Percentiles rank a stretch among this genome's conserved stretches.
phyloP scores from a whole-genome alignment of 768 basidiomycete species.

The Tephrocybe sp. region DNA sequence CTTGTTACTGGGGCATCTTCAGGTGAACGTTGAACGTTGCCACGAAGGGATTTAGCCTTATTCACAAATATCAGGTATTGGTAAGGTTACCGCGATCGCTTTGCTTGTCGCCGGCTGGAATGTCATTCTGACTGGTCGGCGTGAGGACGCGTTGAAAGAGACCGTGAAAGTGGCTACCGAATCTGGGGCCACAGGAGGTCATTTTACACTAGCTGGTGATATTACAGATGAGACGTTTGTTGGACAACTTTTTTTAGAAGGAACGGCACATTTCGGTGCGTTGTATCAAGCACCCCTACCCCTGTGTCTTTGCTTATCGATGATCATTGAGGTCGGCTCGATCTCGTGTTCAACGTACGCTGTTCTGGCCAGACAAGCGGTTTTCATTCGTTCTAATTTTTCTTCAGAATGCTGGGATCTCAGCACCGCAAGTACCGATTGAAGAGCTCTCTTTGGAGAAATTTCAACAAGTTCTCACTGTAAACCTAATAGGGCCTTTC shows the following conservation, averaged over 20 bases:
- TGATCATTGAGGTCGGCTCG: slow-evolving; percentile 51
- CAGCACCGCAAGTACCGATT: slow-evolving; percentile 46
- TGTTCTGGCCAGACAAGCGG: too few species aligned
- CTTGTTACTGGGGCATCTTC: slow-evolving; percentile 31
- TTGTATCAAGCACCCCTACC: not conserved
- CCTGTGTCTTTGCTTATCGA: slow-evolving; percentile 1
- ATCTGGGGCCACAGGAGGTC: slow-evolving; percentile 20
- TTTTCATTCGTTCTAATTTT: not conserved
- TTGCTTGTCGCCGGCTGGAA: slow-evolving; percentile 71
- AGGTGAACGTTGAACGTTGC: slow-evolving; percentile 4
- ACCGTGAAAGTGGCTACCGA: slow-evolving; percentile 47
- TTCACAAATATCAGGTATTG: slow-evolving; percentile 45
- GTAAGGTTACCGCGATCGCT: slow-evolving; percentile 64
- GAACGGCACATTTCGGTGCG: slow-evolving; percentile 58
- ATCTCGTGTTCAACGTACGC: slow-evolving; percentile 79
- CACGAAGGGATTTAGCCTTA: not conserved
- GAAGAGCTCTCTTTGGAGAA: slow-evolving; percentile 61
- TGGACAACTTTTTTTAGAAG: slow-evolving; percentile 51
- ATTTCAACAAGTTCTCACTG: slow-evolving; percentile 64
- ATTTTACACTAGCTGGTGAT: slow-evolving; percentile 59
- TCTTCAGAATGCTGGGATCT: slow-evolving; percentile 73
- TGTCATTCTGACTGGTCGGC: slow-evolving; percentile 64
- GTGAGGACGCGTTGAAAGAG: slow-evolving; percentile 56
- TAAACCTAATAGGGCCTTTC: slow-evolving; percentile 74
- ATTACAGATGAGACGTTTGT: slow-evolving; percentile 67